A percentile compares a stretch with the other conserved stretches of the same genome.
phyloP scores from a whole-genome alignment of 164 flowering plant species.

The Malania oleifera region DNA sequence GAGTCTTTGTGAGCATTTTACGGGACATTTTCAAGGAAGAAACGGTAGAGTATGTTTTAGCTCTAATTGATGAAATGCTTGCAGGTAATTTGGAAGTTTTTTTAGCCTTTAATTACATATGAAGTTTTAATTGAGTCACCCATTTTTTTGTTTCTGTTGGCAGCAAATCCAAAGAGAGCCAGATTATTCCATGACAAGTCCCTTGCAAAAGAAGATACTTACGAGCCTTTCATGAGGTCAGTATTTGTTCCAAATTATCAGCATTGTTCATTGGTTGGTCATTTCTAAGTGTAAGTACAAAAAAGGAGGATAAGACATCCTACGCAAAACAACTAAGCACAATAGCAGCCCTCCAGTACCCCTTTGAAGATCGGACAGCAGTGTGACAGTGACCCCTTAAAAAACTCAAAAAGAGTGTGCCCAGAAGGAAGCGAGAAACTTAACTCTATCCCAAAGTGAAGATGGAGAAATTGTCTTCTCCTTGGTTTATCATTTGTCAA shows the following conservation, averaged over 20 bases:
- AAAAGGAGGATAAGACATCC: too few species aligned
- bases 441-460: too few species aligned
- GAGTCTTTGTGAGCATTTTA: conserved; percentile 76
- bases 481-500: too few species aligned
- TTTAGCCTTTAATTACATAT: not conserved
- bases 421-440: too few species aligned
- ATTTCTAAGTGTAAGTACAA: too few species aligned
- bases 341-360: too few species aligned
- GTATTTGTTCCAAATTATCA: conserved; percentile 13
- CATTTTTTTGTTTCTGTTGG: conserved; percentile 17
- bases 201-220: conserved; percentile 73
- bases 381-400: too few species aligned
- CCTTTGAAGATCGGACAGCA: too few species aligned
- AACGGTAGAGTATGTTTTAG: conserved; percentile 91
- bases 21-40: conserved; percentile 86
- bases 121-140: conserved; percentile 6
- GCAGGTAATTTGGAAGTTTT: conserved; percentile 47
- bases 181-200: conserved; percentile 83
- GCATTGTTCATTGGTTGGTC: too few species aligned
- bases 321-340: too few species aligned
- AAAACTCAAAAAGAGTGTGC: too few species aligned
- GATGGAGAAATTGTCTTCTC: too few species aligned
- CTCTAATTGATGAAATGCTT: conserved; percentile 93
- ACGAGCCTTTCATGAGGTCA: conserved; percentile 90
- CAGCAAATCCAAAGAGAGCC: conserved; percentile 90